These are phyloP conservation scores for Backusella liffmaniae DNA, from an alignment of 192 early-diverging fungal genomes.

Conservation along the genomic window DNA sequence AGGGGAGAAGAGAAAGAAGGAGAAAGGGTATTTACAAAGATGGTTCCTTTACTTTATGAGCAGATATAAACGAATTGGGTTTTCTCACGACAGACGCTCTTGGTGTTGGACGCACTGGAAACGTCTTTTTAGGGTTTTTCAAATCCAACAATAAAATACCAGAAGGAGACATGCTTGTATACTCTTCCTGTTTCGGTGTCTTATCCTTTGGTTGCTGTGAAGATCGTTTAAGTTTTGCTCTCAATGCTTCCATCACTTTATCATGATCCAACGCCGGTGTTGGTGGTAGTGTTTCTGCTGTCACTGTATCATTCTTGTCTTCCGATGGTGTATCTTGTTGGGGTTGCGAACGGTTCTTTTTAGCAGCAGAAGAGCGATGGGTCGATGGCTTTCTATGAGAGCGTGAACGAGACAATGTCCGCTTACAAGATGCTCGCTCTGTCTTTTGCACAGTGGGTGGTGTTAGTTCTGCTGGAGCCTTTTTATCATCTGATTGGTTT, in stretches of 20 bases:
- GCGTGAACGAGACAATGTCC: constrained; percentile 9
- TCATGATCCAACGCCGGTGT: constrained; percentile 23
- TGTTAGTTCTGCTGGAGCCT: constrained; percentile 4
- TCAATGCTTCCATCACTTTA: constrained; percentile 37
- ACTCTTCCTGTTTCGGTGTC: background rate
- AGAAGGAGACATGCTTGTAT: constrained; percentile 20
- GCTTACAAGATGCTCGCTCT: constrained; percentile 10
- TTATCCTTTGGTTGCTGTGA: background rate
- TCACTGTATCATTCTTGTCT: background rate
- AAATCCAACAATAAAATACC: constrained; percentile 28
- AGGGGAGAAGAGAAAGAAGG: background rate
- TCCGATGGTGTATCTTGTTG: background rate
- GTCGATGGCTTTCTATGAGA: constrained; percentile 4
- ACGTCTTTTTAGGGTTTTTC: constrained; percentile 23
- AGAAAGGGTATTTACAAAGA: constrained; percentile 13
- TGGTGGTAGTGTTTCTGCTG: background rate
- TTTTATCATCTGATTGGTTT: constrained; percentile 7
- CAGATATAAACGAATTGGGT: constrained; percentile 17
- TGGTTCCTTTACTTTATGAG: constrained; percentile 18
- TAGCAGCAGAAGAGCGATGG: constrained; percentile 8
- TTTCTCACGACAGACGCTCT: constrained; percentile 14
- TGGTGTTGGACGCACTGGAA: constrained; percentile 13
- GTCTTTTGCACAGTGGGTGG: background rate
- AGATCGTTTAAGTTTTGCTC: constrained; percentile 31
- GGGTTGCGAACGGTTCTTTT: constrained; percentile 23